phyloP scores from a whole-genome alignment of 2,329 filamentous ascomycete species.

The Akanthomyces dipterigenus region DNA sequence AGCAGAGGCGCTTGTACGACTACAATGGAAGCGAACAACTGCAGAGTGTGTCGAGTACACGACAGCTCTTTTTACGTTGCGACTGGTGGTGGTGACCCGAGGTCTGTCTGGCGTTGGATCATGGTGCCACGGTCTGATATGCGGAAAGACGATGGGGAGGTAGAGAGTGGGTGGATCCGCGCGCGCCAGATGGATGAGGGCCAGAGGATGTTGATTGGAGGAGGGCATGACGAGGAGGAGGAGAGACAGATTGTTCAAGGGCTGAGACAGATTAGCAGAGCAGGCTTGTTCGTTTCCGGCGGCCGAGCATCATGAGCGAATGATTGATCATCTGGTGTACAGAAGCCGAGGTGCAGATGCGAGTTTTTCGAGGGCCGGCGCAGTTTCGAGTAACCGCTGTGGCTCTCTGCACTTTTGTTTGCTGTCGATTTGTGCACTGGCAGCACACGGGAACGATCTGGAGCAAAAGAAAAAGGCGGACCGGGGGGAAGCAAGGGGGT shows the following conservation, averaged over 20 bases:
- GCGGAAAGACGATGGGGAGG: background rate
- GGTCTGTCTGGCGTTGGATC: background rate
- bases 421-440: background rate
- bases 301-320: background rate
- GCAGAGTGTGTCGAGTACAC: background rate
- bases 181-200: background rate
- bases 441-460: background rate
- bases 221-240: background rate
- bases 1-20: no score
- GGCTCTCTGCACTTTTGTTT: background rate
- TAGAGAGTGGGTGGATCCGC: background rate
- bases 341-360: background rate
- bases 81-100: background rate
- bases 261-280: background rate
- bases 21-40: background rate
- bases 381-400: background rate
- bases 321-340: background rate
- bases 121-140: conserved; percentile 1
- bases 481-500: background rate
- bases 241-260: background rate
- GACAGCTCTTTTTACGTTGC: background rate
- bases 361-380: background rate
- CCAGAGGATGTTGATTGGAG: background rate
- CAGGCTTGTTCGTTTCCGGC: background rate
- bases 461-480: background rate